These are phyloP conservation scores for Rheum nobile DNA, from an alignment of 148 eudicot species.

Conservation along the genomic window DNA sequence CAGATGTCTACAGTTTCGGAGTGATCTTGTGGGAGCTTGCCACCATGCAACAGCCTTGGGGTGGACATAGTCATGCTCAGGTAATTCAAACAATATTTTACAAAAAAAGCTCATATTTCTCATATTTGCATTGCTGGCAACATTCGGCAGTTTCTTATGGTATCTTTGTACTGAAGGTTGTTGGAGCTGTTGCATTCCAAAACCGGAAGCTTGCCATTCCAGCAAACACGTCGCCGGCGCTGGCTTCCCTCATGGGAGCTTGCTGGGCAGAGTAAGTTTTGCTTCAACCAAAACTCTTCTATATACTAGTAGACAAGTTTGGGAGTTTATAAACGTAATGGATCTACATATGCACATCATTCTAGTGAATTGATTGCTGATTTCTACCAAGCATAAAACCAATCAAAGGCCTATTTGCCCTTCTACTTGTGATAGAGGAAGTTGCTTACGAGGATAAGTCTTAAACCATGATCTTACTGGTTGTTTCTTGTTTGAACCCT, in stretches of 20 bases:
- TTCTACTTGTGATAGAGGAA: background rate
- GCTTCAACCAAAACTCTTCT: background rate
- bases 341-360: too few relatives aligned
- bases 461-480: background rate
- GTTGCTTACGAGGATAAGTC: background rate
- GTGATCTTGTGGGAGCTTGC: conserved; percentile 96
- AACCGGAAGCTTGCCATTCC: conserved; percentile 81
- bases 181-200: conserved; percentile 97
- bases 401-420: too few relatives aligned
- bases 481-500: background rate
- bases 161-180: conserved; percentile 44
- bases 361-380: too few relatives aligned
- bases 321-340: too few relatives aligned
- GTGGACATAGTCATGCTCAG: conserved; percentile 92
- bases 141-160: background rate
- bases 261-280: conserved; percentile 95
- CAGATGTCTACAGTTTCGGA: conserved; percentile 96
- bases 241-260: conserved; percentile 81
- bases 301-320: too few relatives aligned
- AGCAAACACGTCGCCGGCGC: conserved; percentile 48
- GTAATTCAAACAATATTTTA: conserved; percentile 16
- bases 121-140: background rate
- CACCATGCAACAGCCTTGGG: conserved; percentile 97
- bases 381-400: too few relatives aligned
- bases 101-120: background rate